These are phyloP conservation scores for Zanthoxylum bungeanum DNA, from an alignment of 345 rosid species.

Conservation along the genomic window DNA sequence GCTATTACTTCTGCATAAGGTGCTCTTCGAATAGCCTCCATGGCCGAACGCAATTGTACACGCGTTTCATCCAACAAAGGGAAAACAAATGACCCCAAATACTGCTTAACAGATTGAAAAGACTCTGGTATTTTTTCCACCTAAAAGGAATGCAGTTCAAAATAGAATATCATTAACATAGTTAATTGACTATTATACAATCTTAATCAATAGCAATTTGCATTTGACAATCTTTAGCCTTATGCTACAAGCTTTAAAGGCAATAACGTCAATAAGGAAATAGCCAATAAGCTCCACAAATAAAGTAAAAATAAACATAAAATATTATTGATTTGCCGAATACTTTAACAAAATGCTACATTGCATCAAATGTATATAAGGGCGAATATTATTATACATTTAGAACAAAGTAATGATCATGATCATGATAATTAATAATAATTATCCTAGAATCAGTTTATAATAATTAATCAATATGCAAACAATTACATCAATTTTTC, in stretches of 20 bases:
- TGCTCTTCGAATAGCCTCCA: slow-evolving; percentile 26
- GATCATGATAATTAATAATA: background rate
- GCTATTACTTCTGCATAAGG: slow-evolving; percentile 32
- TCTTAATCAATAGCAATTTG: background rate
- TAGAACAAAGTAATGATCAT: too few relatives aligned
- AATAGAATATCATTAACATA: background rate
- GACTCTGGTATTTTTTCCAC: background rate
- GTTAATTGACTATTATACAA: too few relatives aligned
- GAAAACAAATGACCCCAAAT: slow-evolving; percentile 5
- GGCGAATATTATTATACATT: too few relatives aligned
- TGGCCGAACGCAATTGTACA: slow-evolving; percentile 26
- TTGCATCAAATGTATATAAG: too few relatives aligned
- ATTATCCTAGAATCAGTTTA: background rate
- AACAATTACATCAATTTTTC: too few relatives aligned
- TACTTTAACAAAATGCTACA: too few relatives aligned
- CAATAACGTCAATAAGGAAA: too few relatives aligned
- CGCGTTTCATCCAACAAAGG: slow-evolving; percentile 51
- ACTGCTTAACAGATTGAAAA: background rate
- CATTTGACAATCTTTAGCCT: too few relatives aligned
- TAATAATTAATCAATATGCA: too few relatives aligned
- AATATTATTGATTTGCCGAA: too few relatives aligned
- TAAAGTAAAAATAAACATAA: background rate
- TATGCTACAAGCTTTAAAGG: too few relatives aligned
- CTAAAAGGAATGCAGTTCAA: background rate
- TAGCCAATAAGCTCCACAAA: too few relatives aligned